Conservation (phyloP, 208 protist species). For the Leishmania turanica region DNA sequence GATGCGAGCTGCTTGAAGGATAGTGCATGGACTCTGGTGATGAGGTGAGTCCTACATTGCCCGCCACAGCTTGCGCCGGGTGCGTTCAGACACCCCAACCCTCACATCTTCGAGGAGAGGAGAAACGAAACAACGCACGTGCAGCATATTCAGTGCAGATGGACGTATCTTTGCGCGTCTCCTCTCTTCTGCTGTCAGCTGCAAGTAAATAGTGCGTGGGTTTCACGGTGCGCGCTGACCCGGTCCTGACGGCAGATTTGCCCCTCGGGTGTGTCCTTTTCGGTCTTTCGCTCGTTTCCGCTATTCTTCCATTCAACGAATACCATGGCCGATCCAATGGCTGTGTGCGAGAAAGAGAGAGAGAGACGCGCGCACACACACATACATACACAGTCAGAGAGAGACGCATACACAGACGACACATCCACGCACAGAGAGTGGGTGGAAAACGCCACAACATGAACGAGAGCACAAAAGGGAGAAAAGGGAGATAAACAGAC, state of each 20-base stretch:
- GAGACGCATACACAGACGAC: constrained; percentile 2
- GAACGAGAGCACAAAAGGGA: background rate
- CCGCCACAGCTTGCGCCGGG: background rate
- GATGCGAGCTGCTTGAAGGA: background rate
- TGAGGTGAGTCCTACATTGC: background rate
- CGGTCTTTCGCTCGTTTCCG: background rate
- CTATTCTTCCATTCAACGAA: constrained; percentile 3
- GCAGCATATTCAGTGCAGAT: background rate
- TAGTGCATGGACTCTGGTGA: background rate
- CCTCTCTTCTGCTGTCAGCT: background rate
- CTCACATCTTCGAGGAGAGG: background rate
- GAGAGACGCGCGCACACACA: background rate
- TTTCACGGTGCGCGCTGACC: background rate
- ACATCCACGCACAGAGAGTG: background rate
- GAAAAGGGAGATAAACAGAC: constrained; percentile 2
- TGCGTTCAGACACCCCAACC: background rate
- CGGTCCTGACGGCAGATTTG: background rate
- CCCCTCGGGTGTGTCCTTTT: background rate
- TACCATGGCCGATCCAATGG: background rate
- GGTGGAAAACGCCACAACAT: too few relatives aligned
- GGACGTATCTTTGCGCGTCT: background rate
- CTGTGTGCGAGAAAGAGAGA: background rate
- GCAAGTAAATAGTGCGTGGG: background rate
- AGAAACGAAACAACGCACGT: background rate
- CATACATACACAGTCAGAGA: background rate